Evolutionary conservation across 1,284 basidiomycete genomes (phyloP), one percentile per base, ranked within the genome.

Genomic region (Ustilago shanxiensis): DNA sequence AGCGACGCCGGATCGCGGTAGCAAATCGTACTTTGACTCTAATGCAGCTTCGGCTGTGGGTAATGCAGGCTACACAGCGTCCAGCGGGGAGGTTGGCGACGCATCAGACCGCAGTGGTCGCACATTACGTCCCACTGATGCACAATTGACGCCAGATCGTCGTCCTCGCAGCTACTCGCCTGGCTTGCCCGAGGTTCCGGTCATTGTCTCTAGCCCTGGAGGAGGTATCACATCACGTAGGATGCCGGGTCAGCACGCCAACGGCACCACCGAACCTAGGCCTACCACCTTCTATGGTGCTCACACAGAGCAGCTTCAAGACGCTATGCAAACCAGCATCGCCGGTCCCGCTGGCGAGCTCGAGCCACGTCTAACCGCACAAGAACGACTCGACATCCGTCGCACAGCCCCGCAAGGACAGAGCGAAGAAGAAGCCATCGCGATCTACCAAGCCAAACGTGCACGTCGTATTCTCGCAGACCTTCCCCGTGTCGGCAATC

Each of bases 401-500:
- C 45, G 39, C 31, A 62, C 59, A 1, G 50, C 75, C 2, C 54
- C 63, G 1, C 74, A 71, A 13, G 37, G 45, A 4, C 37, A 72
- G 33, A 74, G 63, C 56, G 83, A 80, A 41, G 67, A 76, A 28
- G 75, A 82, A 45, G 79, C 77, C 6, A 66, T 79, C 11, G 71
- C 77, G 1, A 63, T 79, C 10, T 77, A 65, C 29, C 73, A 74
- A 22, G 79, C 79, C 11, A 81, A 79, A 57, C 69, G 80, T 11
- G 72, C 72, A 9, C 60, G 80, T 55, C 51, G 79, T 20, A 79
- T 85, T 33, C 26, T 80, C 49, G 70, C 95, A 79, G 90, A 91
- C 22, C 87, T 97, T 64, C 94, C 95, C 28, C 88, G 94, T 49
- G 87, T 97, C 13, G 95, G 95, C 3, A 91, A 91, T 16, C 87